Evolutionary conservation across 345 rosid species (phyloP).

Genomic region (Citrus maxima): DNA sequence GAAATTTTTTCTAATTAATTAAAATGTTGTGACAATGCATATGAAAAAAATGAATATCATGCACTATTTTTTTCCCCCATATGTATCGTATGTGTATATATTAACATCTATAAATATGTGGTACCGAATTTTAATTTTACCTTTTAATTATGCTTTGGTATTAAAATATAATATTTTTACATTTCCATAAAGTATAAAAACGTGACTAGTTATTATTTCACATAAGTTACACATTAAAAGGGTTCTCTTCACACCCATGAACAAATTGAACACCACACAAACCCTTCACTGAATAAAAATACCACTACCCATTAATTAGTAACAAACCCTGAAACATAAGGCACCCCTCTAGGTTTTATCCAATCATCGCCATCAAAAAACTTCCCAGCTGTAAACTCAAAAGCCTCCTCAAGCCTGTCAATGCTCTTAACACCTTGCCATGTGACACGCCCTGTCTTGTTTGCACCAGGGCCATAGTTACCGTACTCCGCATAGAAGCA

Average conservation of each 20-base stretch:
- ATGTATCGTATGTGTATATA: no score
- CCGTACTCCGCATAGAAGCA: constrained; percentile 54
- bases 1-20: no score
- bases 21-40: no score
- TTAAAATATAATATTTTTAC: no score
- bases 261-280: neutral
- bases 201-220: no score
- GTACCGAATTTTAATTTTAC: no score
- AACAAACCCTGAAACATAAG: constrained; percentile 34
- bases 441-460: constrained; percentile 32
- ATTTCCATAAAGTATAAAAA: no score
- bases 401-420: constrained; percentile 26
- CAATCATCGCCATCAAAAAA: constrained; percentile 46
- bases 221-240: no score
- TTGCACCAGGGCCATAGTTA: constrained; percentile 71
- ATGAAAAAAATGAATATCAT: no score
- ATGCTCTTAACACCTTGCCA: constrained; percentile 66
- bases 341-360: constrained; percentile 50
- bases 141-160: no score
- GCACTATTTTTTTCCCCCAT: no score
- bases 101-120: no score
- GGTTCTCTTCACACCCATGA: neutral
- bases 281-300: neutral
- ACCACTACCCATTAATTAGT: neutral
- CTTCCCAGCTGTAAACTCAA: constrained; percentile 32